A percentile compares a stretch with the other conserved stretches of the same genome.
Evolutionary conservation across 1,139 yeast genomes (phyloP).

Genomic region (Geotrichum bryndzae): DNA sequence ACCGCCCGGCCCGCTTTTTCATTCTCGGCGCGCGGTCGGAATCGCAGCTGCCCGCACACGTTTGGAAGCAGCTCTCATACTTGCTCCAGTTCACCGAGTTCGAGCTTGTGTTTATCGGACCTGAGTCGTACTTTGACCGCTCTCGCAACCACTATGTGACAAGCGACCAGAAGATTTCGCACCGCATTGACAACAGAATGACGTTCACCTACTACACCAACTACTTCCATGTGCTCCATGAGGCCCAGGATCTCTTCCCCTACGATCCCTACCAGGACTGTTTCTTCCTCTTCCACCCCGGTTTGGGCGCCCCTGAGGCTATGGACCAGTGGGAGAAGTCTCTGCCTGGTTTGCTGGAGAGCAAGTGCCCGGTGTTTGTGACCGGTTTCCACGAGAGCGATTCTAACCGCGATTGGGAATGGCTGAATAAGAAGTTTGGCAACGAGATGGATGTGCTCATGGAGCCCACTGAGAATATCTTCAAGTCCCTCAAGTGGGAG

Average conservation of each 20-base stretch:
- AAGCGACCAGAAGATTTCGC: conserved; percentile 56
- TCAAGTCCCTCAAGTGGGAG: conserved; percentile 89
- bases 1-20: conserved; percentile 84
- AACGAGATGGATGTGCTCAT: conserved; percentile 78
- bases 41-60: conserved; percentile 87
- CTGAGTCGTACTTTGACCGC: conserved; percentile 76
- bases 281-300: conserved; percentile 93
- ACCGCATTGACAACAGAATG: conserved; percentile 69
- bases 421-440: conserved; percentile 60
- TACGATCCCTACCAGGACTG: conserved; percentile 93
- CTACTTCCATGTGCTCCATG: conserved; percentile 84
- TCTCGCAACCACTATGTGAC: conserved; percentile 50
- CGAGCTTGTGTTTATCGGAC: conserved; percentile 90
- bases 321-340: conserved; percentile 76
- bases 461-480: conserved; percentile 65
- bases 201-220: conserved; percentile 79
- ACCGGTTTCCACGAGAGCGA: conserved; percentile 86
- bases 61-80: conserved; percentile 90
- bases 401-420: conserved; percentile 58
- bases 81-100: conserved; percentile 76
- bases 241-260: conserved; percentile 91
- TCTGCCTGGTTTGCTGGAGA: conserved; percentile 77
- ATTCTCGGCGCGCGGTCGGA: conserved; percentile 90
- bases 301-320: conserved; percentile 78
- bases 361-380: conserved; percentile 85